Evolutionary conservation across 2,329 filamentous ascomycete genomes (phyloP).

Genomic region (Zasmidium cellare): DNA sequence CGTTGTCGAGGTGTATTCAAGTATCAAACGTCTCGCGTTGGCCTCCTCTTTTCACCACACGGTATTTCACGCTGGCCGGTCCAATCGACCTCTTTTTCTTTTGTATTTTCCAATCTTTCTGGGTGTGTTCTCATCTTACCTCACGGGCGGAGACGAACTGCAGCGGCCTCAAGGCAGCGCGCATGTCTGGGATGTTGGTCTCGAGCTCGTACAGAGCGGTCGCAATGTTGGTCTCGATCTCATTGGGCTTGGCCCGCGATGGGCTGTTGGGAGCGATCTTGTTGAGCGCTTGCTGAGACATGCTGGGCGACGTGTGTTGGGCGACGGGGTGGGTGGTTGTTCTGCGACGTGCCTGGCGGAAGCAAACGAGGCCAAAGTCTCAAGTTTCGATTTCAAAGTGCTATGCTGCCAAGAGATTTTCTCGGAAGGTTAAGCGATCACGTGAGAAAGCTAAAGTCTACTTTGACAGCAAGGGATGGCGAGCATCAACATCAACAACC

Average conservation of each 20-base stretch:
- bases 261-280: constrained; percentile 98
- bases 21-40: background rate
- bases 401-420: too few relatives aligned
- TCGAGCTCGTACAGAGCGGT: constrained; percentile 98
- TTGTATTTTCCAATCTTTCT: background rate
- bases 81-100: constrained; percentile 8
- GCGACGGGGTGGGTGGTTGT: constrained; percentile 3
- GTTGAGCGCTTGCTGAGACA: constrained; percentile 75
- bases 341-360: constrained; percentile 6
- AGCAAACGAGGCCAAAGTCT: background rate
- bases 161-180: constrained; percentile 91
- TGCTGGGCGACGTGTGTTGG: constrained; percentile 43
- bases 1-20: constrained; percentile 26
- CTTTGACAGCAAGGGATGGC: background rate
- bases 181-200: constrained; percentile 98
- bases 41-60: background rate
- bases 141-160: constrained; percentile 99
- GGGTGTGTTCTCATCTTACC: constrained; percentile 67
- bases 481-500: too few relatives aligned
- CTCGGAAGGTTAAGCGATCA: background rate
- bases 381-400: too few relatives aligned
- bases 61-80: constrained; percentile 8
- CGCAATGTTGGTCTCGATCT: constrained; percentile 96
- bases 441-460: background rate
- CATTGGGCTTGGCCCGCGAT: constrained; percentile 91